These are phyloP conservation scores for Saturnispora serradocipensis DNA, from an alignment of 805 yeast genomes.

Conservation along the genomic window DNA sequence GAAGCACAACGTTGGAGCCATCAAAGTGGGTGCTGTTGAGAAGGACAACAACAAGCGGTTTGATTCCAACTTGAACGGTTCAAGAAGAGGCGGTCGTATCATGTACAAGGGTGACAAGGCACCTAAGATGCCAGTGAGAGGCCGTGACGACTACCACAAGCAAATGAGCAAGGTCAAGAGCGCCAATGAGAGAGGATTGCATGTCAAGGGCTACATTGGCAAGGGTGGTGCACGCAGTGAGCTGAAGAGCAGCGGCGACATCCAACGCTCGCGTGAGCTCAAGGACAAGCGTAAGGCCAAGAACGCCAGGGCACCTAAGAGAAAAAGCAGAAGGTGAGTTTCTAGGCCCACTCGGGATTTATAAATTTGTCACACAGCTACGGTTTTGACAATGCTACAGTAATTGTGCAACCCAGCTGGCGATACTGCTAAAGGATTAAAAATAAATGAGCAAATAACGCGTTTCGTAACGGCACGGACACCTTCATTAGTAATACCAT, in stretches of 20 bases:
- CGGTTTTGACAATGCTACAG: too few relatives aligned
- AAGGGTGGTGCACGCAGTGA: slow-evolving; percentile 46
- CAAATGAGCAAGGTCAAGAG: slow-evolving; percentile 76
- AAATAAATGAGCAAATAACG: too few relatives aligned
- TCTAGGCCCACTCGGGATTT: too few relatives aligned
- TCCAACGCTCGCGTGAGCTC: slow-evolving; percentile 62
- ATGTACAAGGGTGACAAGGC: slow-evolving; percentile 68
- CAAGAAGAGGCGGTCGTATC: slow-evolving; percentile 40
- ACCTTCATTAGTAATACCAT: too few relatives aligned
- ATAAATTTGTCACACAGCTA: too few relatives aligned
- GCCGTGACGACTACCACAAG: slow-evolving; percentile 73
- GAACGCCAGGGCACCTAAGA: slow-evolving; percentile 69
- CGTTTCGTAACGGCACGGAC: too few relatives aligned
- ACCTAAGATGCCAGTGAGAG: slow-evolving; percentile 86
- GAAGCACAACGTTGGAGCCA: slow-evolving; percentile 47
- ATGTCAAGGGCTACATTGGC: slow-evolving; percentile 53
- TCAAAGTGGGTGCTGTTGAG: slow-evolving; percentile 47
- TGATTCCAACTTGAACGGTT: slow-evolving; percentile 29
- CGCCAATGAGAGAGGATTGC: slow-evolving; percentile 68
- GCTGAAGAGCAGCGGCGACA: slow-evolving; percentile 59
- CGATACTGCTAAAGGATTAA: too few relatives aligned
- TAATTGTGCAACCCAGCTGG: too few relatives aligned
- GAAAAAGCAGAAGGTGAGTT: slow-evolving; percentile 20
- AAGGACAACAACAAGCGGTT: slow-evolving; percentile 15
- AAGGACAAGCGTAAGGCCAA: slow-evolving; percentile 72